Conservation (phyloP, 2,329 filamentous ascomycete genomes). For the Fusarium sp. region DNA sequence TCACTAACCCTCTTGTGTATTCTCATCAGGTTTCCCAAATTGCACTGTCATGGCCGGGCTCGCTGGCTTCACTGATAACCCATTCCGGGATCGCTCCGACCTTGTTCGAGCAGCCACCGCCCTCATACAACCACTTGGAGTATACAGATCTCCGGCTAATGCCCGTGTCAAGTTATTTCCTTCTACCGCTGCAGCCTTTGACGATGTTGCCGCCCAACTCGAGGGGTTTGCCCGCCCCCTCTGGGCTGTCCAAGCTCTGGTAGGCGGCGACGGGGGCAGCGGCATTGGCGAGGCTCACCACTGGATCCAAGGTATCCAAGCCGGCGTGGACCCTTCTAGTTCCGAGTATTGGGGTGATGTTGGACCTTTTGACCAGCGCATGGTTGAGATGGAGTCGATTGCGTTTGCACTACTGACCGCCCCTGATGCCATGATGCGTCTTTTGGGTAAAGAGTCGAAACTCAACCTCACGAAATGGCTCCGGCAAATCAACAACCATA, state of each 20-base stretch:
- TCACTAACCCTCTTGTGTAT: background rate
- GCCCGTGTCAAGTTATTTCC: constrained; percentile 50
- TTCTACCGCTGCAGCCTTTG: constrained; percentile 52
- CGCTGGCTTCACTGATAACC: constrained; percentile 53
- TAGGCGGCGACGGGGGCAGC: background rate
- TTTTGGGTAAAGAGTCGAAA: constrained; percentile 41
- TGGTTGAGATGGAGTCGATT: constrained; percentile 64
- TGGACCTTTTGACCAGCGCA: constrained; percentile 57
- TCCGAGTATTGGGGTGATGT: constrained; percentile 59
- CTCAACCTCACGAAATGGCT: constrained; percentile 54
- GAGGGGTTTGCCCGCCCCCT: constrained; percentile 51
- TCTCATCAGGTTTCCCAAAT: background rate
- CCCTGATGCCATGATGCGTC: constrained; percentile 44
- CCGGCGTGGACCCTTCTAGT: constrained; percentile 46
- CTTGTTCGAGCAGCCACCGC: constrained; percentile 47
- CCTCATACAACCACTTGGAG: constrained; percentile 46
- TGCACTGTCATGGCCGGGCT: constrained; percentile 45
- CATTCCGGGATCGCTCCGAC: constrained; percentile 48
- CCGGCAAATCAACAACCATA: constrained; percentile 51
- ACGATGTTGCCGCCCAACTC: constrained; percentile 55
- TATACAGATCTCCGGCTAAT: constrained; percentile 46
- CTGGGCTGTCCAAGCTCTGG: constrained; percentile 9
- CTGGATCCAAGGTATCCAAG: constrained; percentile 42
- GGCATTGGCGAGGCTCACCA: background rate
- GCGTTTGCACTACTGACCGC: constrained; percentile 57